phyloP scores from a whole-genome alignment of 768 basidiomycete genomes.

The Hericium alpestre region DNA sequence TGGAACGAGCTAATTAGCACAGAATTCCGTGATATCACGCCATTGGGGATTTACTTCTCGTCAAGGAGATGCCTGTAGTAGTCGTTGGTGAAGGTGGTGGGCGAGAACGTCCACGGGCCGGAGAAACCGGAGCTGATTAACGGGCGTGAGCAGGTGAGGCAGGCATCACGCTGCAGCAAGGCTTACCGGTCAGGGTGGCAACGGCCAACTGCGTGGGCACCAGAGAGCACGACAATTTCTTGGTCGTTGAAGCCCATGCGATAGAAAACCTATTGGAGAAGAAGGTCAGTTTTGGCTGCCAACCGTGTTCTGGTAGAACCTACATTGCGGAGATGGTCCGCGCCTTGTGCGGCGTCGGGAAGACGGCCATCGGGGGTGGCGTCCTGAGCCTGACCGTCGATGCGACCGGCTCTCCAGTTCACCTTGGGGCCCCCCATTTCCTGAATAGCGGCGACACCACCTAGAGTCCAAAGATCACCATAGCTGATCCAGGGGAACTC shows the following conservation, averaged over 20 bases:
- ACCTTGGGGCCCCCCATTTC: conserved; percentile 91
- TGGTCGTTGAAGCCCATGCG: conserved; percentile 97
- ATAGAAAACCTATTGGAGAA: conserved; percentile 56
- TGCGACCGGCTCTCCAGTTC: conserved; percentile 87
- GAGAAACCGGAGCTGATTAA: conserved; percentile 53
- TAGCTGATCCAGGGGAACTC: conserved; percentile 92
- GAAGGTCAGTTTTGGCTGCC: background rate
- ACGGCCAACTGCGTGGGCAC: conserved; percentile 92
- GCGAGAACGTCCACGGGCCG: conserved; percentile 94
- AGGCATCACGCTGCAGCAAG: background rate
- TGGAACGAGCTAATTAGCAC: conserved; percentile 11
- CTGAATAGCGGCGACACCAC: conserved; percentile 70
- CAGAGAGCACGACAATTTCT: conserved; percentile 91
- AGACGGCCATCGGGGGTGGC: conserved; percentile 83
- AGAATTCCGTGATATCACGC: background rate
- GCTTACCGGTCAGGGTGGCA: conserved; percentile 60
- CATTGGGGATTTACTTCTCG: conserved; percentile 49
- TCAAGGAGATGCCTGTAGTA: conserved; percentile 77
- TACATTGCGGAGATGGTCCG: conserved; percentile 75
- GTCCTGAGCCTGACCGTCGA: conserved; percentile 71
- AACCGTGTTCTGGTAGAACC: conserved; percentile 15
- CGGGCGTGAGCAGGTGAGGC: conserved; percentile 16
- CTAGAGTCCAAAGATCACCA: conserved; percentile 95
- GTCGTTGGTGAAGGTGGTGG: conserved; percentile 79
- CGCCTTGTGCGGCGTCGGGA: conserved; percentile 76